Base-by-base conservation (phyloP, 1,139 yeast genomes). In the Nakaseomyces kungkrabaensis region DNA sequence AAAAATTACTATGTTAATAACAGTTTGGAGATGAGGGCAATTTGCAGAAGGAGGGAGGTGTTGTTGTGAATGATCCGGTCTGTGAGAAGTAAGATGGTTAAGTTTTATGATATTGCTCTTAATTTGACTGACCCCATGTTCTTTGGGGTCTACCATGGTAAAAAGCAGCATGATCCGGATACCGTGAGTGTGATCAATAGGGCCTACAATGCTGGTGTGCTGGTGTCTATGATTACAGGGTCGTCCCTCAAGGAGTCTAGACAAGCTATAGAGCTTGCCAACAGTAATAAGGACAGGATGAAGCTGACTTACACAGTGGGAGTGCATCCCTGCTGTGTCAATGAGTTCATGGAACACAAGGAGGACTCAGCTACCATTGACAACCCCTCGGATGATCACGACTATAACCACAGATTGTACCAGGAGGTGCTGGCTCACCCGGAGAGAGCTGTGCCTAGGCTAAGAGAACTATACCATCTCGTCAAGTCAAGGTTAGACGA, bases 61-160 rank as follows among this genome's bases (percentile, higher is more conserved):
- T 17, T n/a, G n/a, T 17, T 17, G 1, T 17, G 22, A n/a, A 33
- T 33, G 36, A 5, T 33, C 13, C n/a, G 25, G 25, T 5, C 38
- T 17, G 31, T 9, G 31, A 36, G 24, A 17, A 17, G 22, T 17
- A 17, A 17, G 38, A 17, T 11, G 34, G 25, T 13, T 24, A 27
- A 13, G 44, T 41, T 27, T 51, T 63, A 62, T 53, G 77, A 74
- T 54, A 73, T 74, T 48, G 95, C 94, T 2, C 87, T 89, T 57
- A 92, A 92, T 65, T 76, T 92, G 60, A 84, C 96, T 1, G 98
- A 92, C 64, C 72, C 79, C 9, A 92, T 90, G 90, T 94, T 87
- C 66, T 76, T 74, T 47, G 98, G 98, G 1, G 57, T 67, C 24
- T 92, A 92, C 64, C 78, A 86, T 56, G 90, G 85, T 13, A 77